Percentiles rank a stretch among this genome's conserved stretches.
Conservation (phyloP, 495 filamentous ascomycete species). For the Daldinia childiae region DNA sequence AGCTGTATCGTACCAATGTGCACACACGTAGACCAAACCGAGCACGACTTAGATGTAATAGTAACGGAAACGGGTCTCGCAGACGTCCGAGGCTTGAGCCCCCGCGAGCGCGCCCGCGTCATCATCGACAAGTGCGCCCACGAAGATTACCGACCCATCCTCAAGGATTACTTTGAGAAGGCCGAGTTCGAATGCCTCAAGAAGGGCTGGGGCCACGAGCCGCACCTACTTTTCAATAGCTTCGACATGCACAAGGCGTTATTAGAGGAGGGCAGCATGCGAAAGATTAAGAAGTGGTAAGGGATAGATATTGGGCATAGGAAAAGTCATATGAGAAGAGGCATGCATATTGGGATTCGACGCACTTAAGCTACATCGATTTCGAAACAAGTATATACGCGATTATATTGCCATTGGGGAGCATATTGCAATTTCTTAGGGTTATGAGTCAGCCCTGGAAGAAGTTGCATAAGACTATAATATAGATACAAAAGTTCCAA, state of each 20-base stretch:
- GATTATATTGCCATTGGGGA: not conserved
- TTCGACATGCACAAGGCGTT: conserved; percentile 93
- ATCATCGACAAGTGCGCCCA: conserved; percentile 92
- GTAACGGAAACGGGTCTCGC: conserved; percentile 90
- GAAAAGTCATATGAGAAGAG: not conserved
- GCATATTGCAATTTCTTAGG: not conserved
- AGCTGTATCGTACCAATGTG: conserved; percentile 92
- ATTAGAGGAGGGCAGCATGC: conserved; percentile 85
- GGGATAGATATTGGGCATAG: not conserved
- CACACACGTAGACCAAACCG: conserved; percentile 92
- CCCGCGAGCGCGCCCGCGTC: conserved; percentile 81
- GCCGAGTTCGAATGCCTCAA: conserved; percentile 87
- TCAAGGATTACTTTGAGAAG: conserved; percentile 84
- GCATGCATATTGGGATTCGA: not conserved
- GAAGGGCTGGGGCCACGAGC: conserved; percentile 92
- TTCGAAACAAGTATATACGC: not conserved
- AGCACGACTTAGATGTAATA: conserved; percentile 87
- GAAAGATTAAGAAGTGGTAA: conserved; percentile 66
- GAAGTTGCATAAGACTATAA: not conserved
- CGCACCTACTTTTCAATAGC: conserved; percentile 81
- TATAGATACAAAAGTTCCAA: not conserved
- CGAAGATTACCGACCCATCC: conserved; percentile 83
- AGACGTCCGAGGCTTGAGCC: conserved; percentile 83
- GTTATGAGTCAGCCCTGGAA: not conserved
- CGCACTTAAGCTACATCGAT: not conserved